Evolutionary conservation across 2,329 filamentous ascomycete genomes (phyloP).

Genomic region (Beauveria varroae): DNA sequence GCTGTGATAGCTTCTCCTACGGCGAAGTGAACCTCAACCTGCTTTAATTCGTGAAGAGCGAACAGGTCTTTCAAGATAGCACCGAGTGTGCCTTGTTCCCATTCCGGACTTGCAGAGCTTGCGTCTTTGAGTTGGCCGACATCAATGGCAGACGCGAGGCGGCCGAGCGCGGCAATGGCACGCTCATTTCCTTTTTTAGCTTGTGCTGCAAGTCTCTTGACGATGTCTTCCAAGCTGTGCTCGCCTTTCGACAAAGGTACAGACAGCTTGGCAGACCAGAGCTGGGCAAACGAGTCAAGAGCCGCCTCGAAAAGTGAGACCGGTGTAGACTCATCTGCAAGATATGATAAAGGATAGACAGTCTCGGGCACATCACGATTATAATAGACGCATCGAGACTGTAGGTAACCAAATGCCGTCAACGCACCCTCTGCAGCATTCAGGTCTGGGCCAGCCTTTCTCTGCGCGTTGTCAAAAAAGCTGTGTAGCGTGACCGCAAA

Average conservation of each 20-base stretch:
- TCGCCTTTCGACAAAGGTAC: conserved; percentile 24
- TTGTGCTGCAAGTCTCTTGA: conserved; percentile 56
- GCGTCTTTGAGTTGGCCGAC: conserved; percentile 16
- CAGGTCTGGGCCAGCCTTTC: conserved; percentile 34
- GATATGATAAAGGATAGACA: conserved; percentile 24
- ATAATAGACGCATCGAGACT: conserved; percentile 39
- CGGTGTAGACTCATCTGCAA: conserved; percentile 23
- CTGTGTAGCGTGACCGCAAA: conserved; percentile 26
- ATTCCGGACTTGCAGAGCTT: conserved; percentile 8
- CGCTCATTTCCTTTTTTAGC: conserved; percentile 76
- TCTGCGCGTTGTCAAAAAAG: conserved; percentile 38
- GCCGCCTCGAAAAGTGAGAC: conserved; percentile 36
- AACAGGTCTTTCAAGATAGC: conserved; percentile 63
- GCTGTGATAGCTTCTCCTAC: conserved; percentile 83
- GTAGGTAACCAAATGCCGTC: conserved; percentile 36
- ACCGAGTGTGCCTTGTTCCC: conserved; percentile 31
- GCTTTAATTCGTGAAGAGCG: conserved; percentile 72
- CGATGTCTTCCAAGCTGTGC: conserved; percentile 35
- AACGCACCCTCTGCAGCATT: conserved; percentile 40
- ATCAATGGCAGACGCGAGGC: conserved; percentile 43
- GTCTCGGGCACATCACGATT: conserved; percentile 20
- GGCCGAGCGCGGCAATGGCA: conserved; percentile 73
- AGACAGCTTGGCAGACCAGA: conserved; percentile 39
- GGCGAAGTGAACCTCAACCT: conserved; percentile 82
- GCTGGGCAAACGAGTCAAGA: conserved; percentile 37